phyloP scores from a whole-genome alignment of 768 basidiomycete genomes.

The Coprinellus aureogranulatus region DNA sequence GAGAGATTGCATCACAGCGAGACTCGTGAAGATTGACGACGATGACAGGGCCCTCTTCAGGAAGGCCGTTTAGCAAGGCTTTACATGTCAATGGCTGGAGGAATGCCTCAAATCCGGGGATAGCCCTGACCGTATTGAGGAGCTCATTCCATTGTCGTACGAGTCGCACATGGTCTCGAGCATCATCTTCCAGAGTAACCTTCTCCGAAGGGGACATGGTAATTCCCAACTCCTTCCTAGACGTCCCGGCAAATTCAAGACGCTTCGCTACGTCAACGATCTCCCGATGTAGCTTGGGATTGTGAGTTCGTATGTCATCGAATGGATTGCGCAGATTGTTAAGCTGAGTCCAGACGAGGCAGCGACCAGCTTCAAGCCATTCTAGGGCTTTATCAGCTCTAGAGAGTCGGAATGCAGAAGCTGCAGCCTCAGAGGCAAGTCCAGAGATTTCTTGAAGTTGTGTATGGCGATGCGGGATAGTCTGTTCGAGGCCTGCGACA shows the following conservation, averaged over 20 bases:
- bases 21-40: conserved; percentile 8
- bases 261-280: not conserved
- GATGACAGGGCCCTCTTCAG: conserved; percentile 5
- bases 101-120: not conserved
- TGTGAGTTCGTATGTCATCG: conserved; percentile 12
- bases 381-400: conserved; percentile 14
- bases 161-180: not conserved
- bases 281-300: conserved; percentile 17
- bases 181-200: not conserved
- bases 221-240: not conserved
- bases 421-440: conserved; percentile 15
- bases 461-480: not conserved
- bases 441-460: not conserved
- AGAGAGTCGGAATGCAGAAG: conserved; percentile 19
- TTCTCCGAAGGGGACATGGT: not conserved
- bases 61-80: not conserved
- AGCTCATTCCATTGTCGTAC: not conserved
- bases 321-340: conserved; percentile 18
- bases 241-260: not conserved
- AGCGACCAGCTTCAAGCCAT: conserved; percentile 15
- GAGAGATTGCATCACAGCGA: conserved; percentile 21
- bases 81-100: not conserved
- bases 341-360: conserved; percentile 19
- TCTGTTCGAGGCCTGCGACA: conserved; percentile 5
- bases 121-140: not conserved